Evolutionary conservation across 805 yeast species (phyloP).

Genomic region (Saturnispora ahearnii): DNA sequence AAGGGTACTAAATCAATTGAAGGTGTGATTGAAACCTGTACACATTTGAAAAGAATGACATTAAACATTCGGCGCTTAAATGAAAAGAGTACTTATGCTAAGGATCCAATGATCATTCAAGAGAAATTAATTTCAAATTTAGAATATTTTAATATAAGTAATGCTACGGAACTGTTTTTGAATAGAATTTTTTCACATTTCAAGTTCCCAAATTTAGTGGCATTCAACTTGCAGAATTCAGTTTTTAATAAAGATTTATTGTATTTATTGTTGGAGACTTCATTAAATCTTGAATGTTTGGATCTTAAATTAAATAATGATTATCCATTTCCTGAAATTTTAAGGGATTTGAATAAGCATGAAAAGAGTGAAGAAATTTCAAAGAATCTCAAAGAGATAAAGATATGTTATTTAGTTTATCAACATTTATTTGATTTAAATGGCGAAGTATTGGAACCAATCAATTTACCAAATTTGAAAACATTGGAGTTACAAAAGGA

Average conservation of each 20-base stretch:
- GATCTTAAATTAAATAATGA: not conserved
- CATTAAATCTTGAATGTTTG: not conserved
- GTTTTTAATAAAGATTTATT: not conserved
- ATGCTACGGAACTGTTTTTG: conserved; percentile 1
- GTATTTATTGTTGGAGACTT: not conserved
- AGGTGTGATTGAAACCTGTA: conserved; percentile 4
- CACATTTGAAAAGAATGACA: not conserved
- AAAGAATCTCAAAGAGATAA: not conserved
- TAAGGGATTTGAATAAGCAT: not conserved
- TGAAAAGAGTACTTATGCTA: not conserved
- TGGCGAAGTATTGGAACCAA: not conserved
- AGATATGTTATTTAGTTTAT: not conserved
- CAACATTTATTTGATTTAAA: not conserved
- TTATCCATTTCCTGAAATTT: not conserved
- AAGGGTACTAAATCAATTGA: conserved; percentile 10
- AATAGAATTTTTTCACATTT: conserved; percentile 6
- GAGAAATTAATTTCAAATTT: not conserved
- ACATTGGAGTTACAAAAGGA: conserved; percentile 4
- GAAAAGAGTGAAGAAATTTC: not conserved
- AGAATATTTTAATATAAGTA: not conserved
- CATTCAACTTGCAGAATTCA: not conserved
- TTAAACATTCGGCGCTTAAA: not conserved
- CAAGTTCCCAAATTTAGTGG: not conserved
- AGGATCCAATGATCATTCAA: not conserved
- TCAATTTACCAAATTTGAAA: not conserved